Percentiles rank a stretch among this genome's conserved stretches.
Conservation (phyloP, 2,329 filamentous ascomycete genomes). For the Cladosporium sp. region DNA sequence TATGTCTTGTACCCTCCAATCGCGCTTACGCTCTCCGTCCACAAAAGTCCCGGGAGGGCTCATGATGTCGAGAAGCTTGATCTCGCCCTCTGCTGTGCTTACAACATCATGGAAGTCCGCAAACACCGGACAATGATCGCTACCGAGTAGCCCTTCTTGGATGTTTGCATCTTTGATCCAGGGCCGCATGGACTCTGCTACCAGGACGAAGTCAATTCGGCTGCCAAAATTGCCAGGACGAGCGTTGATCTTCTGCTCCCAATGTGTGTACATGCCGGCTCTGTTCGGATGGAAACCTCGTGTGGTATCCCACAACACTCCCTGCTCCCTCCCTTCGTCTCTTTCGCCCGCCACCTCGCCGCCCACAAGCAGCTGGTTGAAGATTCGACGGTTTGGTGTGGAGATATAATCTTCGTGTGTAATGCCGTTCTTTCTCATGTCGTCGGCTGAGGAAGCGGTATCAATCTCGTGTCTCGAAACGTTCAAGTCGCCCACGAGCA, state of each 20-base stretch:
- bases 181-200: conserved; percentile 68
- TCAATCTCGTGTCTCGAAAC: conserved; percentile 67
- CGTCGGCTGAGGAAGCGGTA: conserved; percentile 67
- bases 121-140: conserved; percentile 94
- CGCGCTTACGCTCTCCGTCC: conserved; percentile 58
- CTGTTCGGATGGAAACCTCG: conserved; percentile 75
- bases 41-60: conserved; percentile 70
- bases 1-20: conserved; percentile 63
- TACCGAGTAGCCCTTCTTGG: conserved; percentile 88
- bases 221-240: conserved; percentile 90
- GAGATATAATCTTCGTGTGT: conserved; percentile 68
- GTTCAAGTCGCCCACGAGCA: conserved; percentile 86
- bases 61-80: conserved; percentile 66
- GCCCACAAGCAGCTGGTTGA: conserved; percentile 78
- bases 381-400: conserved; percentile 65
- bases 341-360: conserved; percentile 63
- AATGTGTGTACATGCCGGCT: conserved; percentile 91
- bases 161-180: conserved; percentile 83
- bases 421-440: conserved; percentile 64
- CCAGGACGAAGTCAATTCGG: conserved; percentile 90
- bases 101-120: conserved; percentile 65
- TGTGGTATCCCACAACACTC: conserved; percentile 78
- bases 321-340: conserved; percentile 63
- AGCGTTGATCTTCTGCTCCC: conserved; percentile 93
- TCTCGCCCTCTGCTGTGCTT: conserved; percentile 38